Evolutionary conservation across 148 eudicot species (phyloP).

Genomic region (Rhododendron simsii): DNA sequence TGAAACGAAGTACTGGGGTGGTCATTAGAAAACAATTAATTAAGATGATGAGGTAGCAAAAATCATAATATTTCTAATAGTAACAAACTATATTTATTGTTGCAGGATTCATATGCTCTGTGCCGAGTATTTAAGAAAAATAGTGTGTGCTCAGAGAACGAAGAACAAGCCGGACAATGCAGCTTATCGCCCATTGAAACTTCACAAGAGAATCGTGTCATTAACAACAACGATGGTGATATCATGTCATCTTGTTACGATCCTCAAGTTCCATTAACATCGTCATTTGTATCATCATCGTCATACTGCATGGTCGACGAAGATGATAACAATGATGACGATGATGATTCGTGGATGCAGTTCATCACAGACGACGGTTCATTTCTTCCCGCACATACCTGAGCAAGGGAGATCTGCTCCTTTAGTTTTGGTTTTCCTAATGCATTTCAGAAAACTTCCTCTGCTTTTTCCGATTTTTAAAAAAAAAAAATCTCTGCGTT

Average conservation of each 20-base stretch:
- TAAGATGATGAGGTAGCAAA: no score
- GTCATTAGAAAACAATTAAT: not conserved
- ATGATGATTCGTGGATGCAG: constrained; percentile 83
- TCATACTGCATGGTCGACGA: constrained; percentile 33
- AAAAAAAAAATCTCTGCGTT: not conserved
- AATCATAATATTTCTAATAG: no score
- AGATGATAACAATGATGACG: constrained; percentile 58
- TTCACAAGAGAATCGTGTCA: constrained; percentile 8
- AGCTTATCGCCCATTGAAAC: constrained; percentile 16
- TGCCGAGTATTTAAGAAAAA: constrained; percentile 81
- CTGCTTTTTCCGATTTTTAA: not conserved
- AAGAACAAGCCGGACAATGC: constrained; percentile 36
- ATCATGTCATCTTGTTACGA: constrained; percentile 28
- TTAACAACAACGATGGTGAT: constrained; percentile 25
- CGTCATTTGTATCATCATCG: constrained; percentile 7
- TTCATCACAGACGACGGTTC: constrained; percentile 59
- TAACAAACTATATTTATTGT: no score
- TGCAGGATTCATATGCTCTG: constrained; percentile 64
- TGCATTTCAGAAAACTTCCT: not conserved
- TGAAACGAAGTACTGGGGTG: not conserved
- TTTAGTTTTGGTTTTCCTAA: not conserved
- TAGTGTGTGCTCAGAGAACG: constrained; percentile 40
- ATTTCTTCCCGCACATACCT: not conserved
- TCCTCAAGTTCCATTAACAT: constrained; percentile 36
- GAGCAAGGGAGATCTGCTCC: not conserved